A percentile compares a stretch with the other conserved stretches of the same genome.
phyloP scores from a whole-genome alignment of 352 stramenopile species.

The Globisporangium mamillatum region DNA sequence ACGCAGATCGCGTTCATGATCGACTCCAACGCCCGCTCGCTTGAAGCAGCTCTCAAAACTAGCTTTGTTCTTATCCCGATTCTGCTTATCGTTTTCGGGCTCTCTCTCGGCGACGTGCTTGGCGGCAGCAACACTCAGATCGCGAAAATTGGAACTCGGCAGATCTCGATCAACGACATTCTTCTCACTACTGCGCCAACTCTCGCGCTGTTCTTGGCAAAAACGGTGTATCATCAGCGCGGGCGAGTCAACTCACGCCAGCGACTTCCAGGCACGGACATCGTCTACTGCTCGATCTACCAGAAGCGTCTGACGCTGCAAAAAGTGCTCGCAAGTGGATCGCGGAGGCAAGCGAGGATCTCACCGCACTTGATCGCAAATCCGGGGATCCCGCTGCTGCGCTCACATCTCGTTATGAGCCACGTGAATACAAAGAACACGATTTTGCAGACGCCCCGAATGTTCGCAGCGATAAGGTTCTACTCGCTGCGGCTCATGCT shows the following conservation, averaged over 20 bases:
- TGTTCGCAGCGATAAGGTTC: not conserved
- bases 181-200: constrained; percentile 26
- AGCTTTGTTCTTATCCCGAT: not conserved
- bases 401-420: constrained; percentile 14
- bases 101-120: constrained; percentile 17
- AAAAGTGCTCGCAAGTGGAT: not conserved
- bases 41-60: constrained; percentile 13
- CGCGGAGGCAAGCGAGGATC: constrained; percentile 2
- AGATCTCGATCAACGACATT: constrained; percentile 23
- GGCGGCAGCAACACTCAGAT: constrained; percentile 7
- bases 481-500: not conserved
- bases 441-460: not conserved
- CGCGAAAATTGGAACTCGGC: constrained; percentile 15
- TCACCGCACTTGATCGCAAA: not conserved
- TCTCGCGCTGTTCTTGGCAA: constrained; percentile 23
- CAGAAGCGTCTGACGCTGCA: constrained; percentile 18
- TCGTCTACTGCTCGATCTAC: constrained; percentile 22
- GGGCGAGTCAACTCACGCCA: not conserved
- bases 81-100: not conserved
- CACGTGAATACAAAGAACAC: constrained; percentile 18
- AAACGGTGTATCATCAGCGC: constrained; percentile 17
- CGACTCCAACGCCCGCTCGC: constrained; percentile 21
- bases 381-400: constrained; percentile 13
- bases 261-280: constrained; percentile 7
- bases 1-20: constrained; percentile 21